Conservation (phyloP, 495 filamentous ascomycete genomes). For the Bryoglossum gracile region DNA sequence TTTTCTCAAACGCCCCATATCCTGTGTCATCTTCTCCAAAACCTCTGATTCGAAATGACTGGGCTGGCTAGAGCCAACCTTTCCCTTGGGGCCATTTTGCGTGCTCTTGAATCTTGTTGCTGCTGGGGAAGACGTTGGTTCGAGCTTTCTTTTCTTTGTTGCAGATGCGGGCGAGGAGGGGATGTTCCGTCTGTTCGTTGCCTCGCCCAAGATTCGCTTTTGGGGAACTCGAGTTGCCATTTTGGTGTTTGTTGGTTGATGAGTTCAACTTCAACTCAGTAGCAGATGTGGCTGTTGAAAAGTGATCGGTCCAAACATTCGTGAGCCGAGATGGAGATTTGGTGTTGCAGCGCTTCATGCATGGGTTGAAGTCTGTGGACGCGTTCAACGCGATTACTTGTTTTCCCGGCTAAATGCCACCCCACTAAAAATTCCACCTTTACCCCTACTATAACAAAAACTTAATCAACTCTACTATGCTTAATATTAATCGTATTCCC, state of each 20-base stretch:
- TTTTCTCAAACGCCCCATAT: constrained; percentile 75
- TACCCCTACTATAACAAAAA: too few relatives aligned
- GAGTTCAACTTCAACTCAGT: not conserved
- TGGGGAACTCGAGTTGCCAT: constrained; percentile 36
- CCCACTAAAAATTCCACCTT: too few relatives aligned
- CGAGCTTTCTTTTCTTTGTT: constrained; percentile 73
- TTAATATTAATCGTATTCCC: too few relatives aligned
- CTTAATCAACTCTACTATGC: too few relatives aligned
- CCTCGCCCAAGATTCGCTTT: constrained; percentile 45
- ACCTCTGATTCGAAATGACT: constrained; percentile 91
- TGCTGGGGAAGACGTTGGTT: constrained; percentile 44
- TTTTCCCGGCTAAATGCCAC: too few relatives aligned
- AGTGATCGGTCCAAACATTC: too few relatives aligned
- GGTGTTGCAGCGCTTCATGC: too few relatives aligned
- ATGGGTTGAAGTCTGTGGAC: too few relatives aligned
- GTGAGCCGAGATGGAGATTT: too few relatives aligned
- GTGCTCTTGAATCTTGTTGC: constrained; percentile 53
- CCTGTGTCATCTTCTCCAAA: constrained; percentile 88
- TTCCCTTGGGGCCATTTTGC: constrained; percentile 51
- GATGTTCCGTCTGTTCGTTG: constrained; percentile 41
- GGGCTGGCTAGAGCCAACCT: constrained; percentile 67
- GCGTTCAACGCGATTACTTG: too few relatives aligned
- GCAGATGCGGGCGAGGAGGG: constrained; percentile 29
- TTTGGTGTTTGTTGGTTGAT: constrained; percentile 16
- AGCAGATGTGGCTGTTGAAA: too few relatives aligned